A percentile compares a stretch with the other conserved stretches of the same genome.
Conservation (phyloP, 768 basidiomycete genomes). For the Tricholoma saponaceum region DNA sequence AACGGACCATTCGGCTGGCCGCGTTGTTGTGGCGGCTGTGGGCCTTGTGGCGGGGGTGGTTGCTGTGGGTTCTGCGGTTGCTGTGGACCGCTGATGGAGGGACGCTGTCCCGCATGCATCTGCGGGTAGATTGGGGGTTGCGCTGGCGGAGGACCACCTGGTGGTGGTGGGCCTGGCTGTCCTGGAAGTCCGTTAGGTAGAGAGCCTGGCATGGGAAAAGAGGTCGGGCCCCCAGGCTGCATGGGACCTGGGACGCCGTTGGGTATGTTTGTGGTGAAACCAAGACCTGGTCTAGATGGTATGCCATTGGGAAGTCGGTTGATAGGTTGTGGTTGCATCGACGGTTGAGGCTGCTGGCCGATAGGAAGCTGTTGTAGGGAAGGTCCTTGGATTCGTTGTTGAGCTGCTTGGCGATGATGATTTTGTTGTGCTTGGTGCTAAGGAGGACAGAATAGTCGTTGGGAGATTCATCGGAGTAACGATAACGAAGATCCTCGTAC, state of each 20-base stretch:
- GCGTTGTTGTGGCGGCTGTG: slow-evolving; percentile 32
- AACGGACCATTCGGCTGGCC: slow-evolving; percentile 45
- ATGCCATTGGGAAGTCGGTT: slow-evolving; percentile 16
- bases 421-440: slow-evolving; percentile 25
- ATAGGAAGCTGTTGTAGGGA: slow-evolving; percentile 19
- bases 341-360: slow-evolving; percentile 18
- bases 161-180: slow-evolving; percentile 19
- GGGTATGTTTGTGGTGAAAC: slow-evolving; percentile 19
- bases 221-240: slow-evolving; percentile 11
- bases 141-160: slow-evolving; percentile 18
- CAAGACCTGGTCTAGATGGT: slow-evolving; percentile 15
- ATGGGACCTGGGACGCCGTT: slow-evolving; percentile 23
- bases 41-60: slow-evolving; percentile 12
- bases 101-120: slow-evolving; percentile 12
- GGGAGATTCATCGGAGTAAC: slow-evolving; percentile 8
- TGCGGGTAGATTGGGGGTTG: slow-evolving; percentile 27
- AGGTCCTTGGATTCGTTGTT: slow-evolving; percentile 19
- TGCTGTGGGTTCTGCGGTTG: slow-evolving; percentile 16
- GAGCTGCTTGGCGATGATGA: slow-evolving; percentile 26
- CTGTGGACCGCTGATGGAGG: slow-evolving; percentile 17
- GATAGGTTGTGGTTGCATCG: slow-evolving; percentile 22
- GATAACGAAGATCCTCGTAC: slow-evolving; percentile 35
- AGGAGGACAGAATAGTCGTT: slow-evolving; percentile 8
- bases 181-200: slow-evolving; percentile 21
- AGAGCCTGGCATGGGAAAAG: slow-evolving; percentile 25